A percentile compares a stretch with the other conserved stretches of the same genome.
phyloP scores from a whole-genome alignment of 2,329 filamentous ascomycete genomes.

The Aureobasidium leucospermi region DNA sequence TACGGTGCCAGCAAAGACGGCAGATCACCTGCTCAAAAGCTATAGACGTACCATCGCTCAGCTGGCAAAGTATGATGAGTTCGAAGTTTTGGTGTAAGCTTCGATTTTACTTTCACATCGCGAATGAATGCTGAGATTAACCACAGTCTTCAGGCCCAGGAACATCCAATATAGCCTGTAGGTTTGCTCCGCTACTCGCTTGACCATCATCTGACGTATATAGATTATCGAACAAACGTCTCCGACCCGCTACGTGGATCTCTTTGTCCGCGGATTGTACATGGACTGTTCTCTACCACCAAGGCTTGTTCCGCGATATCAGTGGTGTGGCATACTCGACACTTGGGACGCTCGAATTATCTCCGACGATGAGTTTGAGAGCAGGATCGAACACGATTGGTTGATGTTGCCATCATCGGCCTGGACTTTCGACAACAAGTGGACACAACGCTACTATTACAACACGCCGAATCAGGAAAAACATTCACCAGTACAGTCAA shows the following conservation, averaged over 20 bases:
- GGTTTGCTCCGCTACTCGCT: neutral
- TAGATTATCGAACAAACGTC: neutral
- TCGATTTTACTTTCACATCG: neutral
- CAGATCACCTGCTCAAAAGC: neutral
- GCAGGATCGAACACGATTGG: too few species aligned
- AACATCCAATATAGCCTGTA: slow-evolving; percentile 1
- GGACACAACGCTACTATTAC: neutral
- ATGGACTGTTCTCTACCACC: too few species aligned
- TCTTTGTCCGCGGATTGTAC: neutral
- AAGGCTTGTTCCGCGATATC: too few species aligned
- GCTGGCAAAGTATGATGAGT: neutral
- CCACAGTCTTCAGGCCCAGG: neutral
- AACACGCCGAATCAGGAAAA: neutral
- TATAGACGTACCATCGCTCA: neutral
- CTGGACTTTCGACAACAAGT: neutral
- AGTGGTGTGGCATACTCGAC: neutral
- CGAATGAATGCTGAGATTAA: neutral
- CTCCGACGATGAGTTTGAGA: neutral
- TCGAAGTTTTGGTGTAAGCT: neutral
- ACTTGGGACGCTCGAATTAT: neutral
- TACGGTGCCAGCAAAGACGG: neutral
- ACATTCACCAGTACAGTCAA: neutral
- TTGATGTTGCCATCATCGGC: too few species aligned
- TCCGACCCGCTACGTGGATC: neutral
- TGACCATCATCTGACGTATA: neutral